Conservation (phyloP, 1,284 basidiomycete species). For the Polyporus tsugae region DNA sequence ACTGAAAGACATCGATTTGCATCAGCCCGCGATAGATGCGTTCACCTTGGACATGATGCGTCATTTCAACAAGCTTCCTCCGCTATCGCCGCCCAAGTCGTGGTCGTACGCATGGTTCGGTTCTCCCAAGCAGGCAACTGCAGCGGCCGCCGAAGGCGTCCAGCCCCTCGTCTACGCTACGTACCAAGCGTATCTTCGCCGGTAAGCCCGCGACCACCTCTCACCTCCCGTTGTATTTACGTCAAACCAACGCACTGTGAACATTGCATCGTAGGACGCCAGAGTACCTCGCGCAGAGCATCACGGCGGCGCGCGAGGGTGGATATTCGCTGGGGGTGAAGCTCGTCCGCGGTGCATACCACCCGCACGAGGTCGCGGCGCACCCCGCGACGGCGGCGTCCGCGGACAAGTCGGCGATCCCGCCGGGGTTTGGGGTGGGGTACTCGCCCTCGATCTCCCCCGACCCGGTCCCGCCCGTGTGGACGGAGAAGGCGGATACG, state of each 20-base stretch:
- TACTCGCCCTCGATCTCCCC: conserved; percentile 57
- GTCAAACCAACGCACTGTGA: conserved; percentile 17
- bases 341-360: conserved; percentile 95
- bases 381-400: conserved; percentile 42
- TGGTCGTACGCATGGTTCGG: conserved; percentile 25
- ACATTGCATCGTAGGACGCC: conserved; percentile 59
- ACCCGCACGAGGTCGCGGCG: conserved; percentile 76
- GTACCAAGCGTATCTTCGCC: conserved; percentile 85
- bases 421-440: conserved; percentile 37
- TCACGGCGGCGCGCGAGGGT: conserved; percentile 74
- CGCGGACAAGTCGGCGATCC: conserved; percentile 38
- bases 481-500: conserved; percentile 75
- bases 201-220: conserved; percentile 48
- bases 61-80: conserved; percentile 73
- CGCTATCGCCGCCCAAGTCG: conserved; percentile 30
- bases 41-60: conserved; percentile 79
- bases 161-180: conserved; percentile 83
- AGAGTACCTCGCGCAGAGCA: conserved; percentile 68
- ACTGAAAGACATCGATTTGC: background rate
- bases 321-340: conserved; percentile 91
- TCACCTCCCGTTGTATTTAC: conserved; percentile 2
- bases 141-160: conserved; percentile 32
- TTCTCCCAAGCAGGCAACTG: background rate
- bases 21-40: conserved; percentile 82
- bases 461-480: conserved; percentile 70